Evolutionary conservation across 257 asterid species (phyloP).

Genomic region (Capsicum baccatum): DNA sequence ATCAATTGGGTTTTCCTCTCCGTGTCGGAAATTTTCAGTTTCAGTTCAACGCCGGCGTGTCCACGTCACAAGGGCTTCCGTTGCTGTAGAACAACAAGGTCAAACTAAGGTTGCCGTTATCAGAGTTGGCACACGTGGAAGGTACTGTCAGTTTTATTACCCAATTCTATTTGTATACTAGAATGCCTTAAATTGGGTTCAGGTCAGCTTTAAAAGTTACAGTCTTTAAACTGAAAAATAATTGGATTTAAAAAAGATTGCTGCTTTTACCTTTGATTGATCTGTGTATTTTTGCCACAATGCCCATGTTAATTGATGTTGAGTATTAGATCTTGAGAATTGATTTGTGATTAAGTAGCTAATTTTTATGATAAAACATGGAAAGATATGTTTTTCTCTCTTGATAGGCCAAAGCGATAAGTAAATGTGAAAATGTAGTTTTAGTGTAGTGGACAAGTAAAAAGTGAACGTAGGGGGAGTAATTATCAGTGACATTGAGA

Average conservation of each 20-base stretch:
- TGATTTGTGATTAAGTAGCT: no score
- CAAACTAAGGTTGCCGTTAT: constrained; percentile 71
- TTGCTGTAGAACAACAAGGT: constrained; percentile 64
- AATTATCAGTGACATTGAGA: not conserved
- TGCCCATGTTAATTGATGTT: no score
- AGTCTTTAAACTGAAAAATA: constrained; percentile 4
- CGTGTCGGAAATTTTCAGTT: constrained; percentile 42
- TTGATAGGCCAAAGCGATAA: no score
- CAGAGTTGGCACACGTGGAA: constrained; percentile 92
- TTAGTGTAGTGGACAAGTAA: no score
- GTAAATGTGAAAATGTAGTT: no score
- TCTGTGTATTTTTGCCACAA: no score
- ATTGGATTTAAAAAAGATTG: not conserved
- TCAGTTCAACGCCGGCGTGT: constrained; percentile 34
- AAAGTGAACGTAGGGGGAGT: no score
- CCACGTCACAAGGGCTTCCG: constrained; percentile 52
- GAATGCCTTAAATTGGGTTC: not conserved
- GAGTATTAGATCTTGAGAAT: no score
- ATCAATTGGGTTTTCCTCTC: constrained; percentile 51
- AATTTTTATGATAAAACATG: no score
- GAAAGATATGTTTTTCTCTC: no score
- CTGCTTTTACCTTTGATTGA: not conserved
- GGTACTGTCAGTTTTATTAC: constrained; percentile 48
- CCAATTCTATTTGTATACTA: not conserved
- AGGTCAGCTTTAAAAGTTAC: not conserved